Evolutionary conservation across 2,329 filamentous ascomycete species (phyloP).

Genomic region (Aphanoascus verrucosus): DNA sequence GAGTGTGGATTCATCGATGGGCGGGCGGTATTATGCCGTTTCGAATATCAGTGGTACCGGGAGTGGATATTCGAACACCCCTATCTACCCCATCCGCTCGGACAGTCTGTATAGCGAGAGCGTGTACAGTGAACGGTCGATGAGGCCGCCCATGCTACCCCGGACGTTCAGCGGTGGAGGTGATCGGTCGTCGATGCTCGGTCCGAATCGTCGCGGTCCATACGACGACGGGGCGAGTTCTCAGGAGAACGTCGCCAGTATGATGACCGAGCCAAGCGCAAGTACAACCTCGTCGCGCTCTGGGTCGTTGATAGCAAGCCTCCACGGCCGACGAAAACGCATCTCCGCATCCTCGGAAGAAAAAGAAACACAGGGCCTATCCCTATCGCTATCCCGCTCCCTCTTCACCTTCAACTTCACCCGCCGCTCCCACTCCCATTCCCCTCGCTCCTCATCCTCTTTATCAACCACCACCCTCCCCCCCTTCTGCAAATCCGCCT

Average conservation of each 20-base stretch:
- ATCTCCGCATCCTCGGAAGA: constrained; percentile 7
- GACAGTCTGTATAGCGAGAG: constrained; percentile 10
- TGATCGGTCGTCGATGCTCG: neutral
- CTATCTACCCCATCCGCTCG: neutral
- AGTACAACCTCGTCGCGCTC: neutral
- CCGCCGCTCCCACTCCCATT: neutral
- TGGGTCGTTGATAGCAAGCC: constrained; percentile 3
- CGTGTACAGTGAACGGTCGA: constrained; percentile 7
- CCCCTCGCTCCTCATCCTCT: constrained; percentile 18
- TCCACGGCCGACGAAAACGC: neutral
- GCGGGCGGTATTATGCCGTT: neutral
- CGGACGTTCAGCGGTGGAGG: neutral
- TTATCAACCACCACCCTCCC: constrained; percentile 28
- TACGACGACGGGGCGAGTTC: neutral
- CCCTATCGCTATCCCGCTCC: too few species aligned
- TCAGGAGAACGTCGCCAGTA: neutral
- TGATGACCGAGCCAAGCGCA: neutral
- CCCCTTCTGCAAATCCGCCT: constrained; percentile 40
- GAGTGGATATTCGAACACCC: too few species aligned
- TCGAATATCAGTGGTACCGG: neutral
- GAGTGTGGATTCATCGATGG: constrained; percentile 1
- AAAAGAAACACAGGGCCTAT: neutral
- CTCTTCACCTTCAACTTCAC: neutral
- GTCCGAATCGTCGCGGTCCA: neutral
- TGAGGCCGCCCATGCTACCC: neutral